Base-by-base conservation (phyloP, 2,329 filamentous ascomycete genomes). In the Verticillium nonalfalfae region DNA sequence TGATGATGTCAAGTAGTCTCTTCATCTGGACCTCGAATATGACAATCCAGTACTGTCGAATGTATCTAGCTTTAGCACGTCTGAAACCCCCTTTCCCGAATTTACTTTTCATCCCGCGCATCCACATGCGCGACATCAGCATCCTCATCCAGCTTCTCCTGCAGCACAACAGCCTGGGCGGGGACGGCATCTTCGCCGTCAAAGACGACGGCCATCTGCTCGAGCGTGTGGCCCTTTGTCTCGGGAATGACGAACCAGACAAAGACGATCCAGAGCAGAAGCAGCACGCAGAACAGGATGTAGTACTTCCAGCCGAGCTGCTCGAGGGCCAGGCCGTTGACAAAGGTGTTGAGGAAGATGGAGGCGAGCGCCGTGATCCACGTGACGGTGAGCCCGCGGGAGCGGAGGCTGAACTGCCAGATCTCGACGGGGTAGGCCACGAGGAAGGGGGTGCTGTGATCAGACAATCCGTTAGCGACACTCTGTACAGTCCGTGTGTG, bases 161-260 rank as follows among this genome's bases (percentile, higher is more conserved):
- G 62, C 61, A 76, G 74, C 4, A 75, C 79, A 15, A 81, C 80
- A 54, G 73, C 18, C 45, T 50, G 45, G 7, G n/a, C 45, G 15
- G 45, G 45, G n/a, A 50, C 66, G 45, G 83, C 85, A 18, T 81
- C 74, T 35, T 86, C 81, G 45, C 85, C 86, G 66, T 89, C 86
- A 72, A 89, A 88, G 73, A 89, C 81, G 74, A 84, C 85, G 69
- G 84, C 85, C 57, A 89, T 79, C 73, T 89, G 85, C 74, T 89
- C 86, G 40, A 89, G 84, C 21, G 86, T 88, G 2, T 84, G 83
- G 36, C 85, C 85, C 66, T 80, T 81, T 40, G 86, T 89, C 75
- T 90, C 86, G 66, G 87, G 74, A 68, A 78, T 79, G 75, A 79
- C 78, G 70, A 79, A 81, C 73, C 82, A 85, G 64, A 85, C 79